phyloP scores from a whole-genome alignment of 495 filamentous ascomycete species.

The Viridothelium virens region DNA sequence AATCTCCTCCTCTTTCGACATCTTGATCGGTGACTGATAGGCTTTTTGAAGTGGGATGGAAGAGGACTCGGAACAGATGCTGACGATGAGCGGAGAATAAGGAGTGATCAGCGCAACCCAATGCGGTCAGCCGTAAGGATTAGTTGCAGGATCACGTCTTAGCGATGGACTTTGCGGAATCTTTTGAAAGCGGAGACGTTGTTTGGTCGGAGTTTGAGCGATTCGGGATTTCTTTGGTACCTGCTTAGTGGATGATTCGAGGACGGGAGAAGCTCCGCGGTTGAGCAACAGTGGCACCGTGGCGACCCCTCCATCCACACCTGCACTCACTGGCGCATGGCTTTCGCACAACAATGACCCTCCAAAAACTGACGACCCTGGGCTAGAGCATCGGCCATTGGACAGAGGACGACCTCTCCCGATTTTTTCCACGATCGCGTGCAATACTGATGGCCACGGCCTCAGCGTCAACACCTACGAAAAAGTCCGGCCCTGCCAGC shows the following conservation, averaged over 20 bases:
- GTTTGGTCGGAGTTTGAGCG: no score
- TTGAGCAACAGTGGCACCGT: background rate
- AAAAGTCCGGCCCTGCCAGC: slow-evolving; percentile 34
- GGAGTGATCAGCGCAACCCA: no score
- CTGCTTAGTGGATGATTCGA: background rate
- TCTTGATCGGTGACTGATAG: slow-evolving; percentile 17
- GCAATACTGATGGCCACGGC: slow-evolving; percentile 8
- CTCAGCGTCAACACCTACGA: slow-evolving; percentile 10
- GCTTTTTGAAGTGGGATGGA: background rate
- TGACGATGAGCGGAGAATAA: background rate
- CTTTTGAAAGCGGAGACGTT: no score
- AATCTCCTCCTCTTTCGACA: slow-evolving; percentile 52
- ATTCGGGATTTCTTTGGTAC: no score
- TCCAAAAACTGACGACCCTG: no score
- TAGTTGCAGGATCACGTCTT: no score
- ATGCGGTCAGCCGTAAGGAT: no score
- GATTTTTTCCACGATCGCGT: background rate
- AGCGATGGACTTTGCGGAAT: no score
- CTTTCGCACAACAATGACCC: no score
- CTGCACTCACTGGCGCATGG: no score
- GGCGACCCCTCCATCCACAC: background rate
- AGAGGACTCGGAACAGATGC: background rate
- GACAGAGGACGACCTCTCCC: no score
- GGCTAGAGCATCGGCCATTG: no score
- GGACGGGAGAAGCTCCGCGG: background rate